phyloP scores from a whole-genome alignment of 2,329 filamentous ascomycete species.

The Proliferodiscus dingleyae region DNA sequence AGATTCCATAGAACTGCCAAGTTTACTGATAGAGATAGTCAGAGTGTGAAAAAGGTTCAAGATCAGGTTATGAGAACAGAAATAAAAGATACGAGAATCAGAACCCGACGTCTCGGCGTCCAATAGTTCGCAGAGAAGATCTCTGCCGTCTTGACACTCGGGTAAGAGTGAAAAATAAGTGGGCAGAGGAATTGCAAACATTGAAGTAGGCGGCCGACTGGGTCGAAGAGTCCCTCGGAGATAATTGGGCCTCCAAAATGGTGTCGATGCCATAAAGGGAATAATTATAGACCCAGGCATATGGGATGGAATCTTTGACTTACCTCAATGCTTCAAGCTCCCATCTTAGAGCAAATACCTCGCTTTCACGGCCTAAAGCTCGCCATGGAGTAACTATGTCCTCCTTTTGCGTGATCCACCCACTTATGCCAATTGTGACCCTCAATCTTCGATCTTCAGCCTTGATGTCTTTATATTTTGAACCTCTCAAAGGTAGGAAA shows the following conservation, averaged over 20 bases:
- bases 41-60: too few species aligned
- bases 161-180: too few species aligned
- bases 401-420: slow-evolving; percentile 70
- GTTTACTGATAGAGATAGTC: slow-evolving; percentile 40
- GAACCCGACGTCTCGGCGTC: too few species aligned
- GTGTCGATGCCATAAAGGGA: too few species aligned
- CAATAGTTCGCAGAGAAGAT: too few species aligned
- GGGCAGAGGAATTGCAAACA: too few species aligned
- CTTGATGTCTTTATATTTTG: slow-evolving; percentile 39
- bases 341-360: slow-evolving; percentile 80
- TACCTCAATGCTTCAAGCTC: slow-evolving; percentile 67
- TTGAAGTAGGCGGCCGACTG: too few species aligned
- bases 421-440: slow-evolving; percentile 76
- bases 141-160: too few species aligned
- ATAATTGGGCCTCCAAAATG: too few species aligned
- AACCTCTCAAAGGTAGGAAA: slow-evolving; percentile 67
- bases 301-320: too few species aligned
- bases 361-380: slow-evolving; percentile 64
- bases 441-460: slow-evolving; percentile 64
- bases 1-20: slow-evolving; percentile 72
- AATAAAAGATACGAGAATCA: background rate
- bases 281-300: too few species aligned
- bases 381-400: slow-evolving; percentile 77
- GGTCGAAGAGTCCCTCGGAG: too few species aligned
- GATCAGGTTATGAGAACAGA: background rate